phyloP scores from a whole-genome alignment of 345 rosid genomes.

The Viola odorata region DNA sequence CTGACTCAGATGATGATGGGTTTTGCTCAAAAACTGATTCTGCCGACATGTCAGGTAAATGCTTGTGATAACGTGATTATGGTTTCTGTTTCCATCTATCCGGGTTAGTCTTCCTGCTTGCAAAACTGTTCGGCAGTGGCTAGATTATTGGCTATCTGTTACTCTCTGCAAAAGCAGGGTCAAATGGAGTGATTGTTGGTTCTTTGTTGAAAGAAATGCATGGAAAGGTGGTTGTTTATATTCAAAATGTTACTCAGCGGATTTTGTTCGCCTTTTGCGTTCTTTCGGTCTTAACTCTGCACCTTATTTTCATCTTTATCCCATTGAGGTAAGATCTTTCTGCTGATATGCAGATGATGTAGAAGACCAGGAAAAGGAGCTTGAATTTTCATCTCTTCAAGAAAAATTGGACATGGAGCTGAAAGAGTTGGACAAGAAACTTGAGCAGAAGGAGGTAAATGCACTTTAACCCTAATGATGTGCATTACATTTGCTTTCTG shows the following conservation, averaged over 20 bases:
- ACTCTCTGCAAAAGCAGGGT: too few species aligned
- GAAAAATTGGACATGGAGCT: slow-evolving; percentile 84
- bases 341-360: slow-evolving; percentile 48
- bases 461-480: not conserved
- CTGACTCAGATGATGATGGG: slow-evolving; percentile 58
- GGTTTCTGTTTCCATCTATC: not conserved
- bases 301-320: not conserved
- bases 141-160: too few species aligned
- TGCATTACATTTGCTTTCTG: not conserved
- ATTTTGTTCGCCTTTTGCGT: not conserved
- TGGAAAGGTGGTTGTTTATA: not conserved
- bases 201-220: not conserved
- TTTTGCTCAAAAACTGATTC: slow-evolving; percentile 33
- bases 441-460: slow-evolving; percentile 90
- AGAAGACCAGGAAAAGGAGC: slow-evolving; percentile 70
- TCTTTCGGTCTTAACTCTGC: not conserved
- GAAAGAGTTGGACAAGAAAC: slow-evolving; percentile 78
- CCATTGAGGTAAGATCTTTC: not conserved
- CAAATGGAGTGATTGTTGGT: not conserved
- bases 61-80: not conserved
- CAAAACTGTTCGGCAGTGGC: too few species aligned
- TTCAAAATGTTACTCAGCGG: not conserved
- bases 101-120: not conserved
- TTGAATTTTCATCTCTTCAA: slow-evolving; percentile 84
- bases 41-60: slow-evolving; percentile 48